Base-by-base conservation (phyloP, 495 filamentous ascomycete genomes). In the Friedmanniomyces simplex region DNA sequence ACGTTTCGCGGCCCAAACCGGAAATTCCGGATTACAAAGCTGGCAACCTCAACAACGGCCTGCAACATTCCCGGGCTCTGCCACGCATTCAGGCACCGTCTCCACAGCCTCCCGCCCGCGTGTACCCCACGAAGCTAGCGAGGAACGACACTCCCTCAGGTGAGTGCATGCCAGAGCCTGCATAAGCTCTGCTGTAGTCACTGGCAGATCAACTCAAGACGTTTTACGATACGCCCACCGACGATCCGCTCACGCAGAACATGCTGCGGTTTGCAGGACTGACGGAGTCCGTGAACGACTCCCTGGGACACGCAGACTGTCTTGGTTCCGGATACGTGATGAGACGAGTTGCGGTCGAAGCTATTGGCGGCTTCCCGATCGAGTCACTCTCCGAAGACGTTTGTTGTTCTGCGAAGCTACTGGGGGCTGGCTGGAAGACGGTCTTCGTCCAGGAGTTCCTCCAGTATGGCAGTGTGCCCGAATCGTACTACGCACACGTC, bases 11-110 rank as follows among this genome's bases (percentile, higher is more conserved):
- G 41, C 68, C 73, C 1, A 71, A 77, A 45, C 65, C 68, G 49
- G 78, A 78, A 57, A 69, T 72, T 16, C 75, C 74, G 0, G 71
- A 77, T 61, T 80, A 76, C 68, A 82, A 82, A 66, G 76, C 77
- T 5, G 79, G 79, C 41, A 82, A 81, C 50, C 67, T 82, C 21
- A 76, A 75, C 57, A 72, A 72, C 55, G 77, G 73, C 30, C 63
- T 79, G 7, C 69, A 72, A 5, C 66, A 73, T n/a, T 47, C 43
- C 11, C 16, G 43, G 8, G 34, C 34, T 37, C 34, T 37, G 16
- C 34, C 34, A 8, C 16, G 34, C 8, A 37, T 16, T 37, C 34
- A 37, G 34, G 34, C 34, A 37, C 34, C 8, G 8, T 8, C 34
- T 37, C 34, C 16, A 37, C 34, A 8, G 8, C 16, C 34, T 16